Percentiles rank a stretch among this genome's conserved stretches.
phyloP scores from a whole-genome alignment of 2,329 filamentous ascomycete species.

The Aspergillus terreus region DNA sequence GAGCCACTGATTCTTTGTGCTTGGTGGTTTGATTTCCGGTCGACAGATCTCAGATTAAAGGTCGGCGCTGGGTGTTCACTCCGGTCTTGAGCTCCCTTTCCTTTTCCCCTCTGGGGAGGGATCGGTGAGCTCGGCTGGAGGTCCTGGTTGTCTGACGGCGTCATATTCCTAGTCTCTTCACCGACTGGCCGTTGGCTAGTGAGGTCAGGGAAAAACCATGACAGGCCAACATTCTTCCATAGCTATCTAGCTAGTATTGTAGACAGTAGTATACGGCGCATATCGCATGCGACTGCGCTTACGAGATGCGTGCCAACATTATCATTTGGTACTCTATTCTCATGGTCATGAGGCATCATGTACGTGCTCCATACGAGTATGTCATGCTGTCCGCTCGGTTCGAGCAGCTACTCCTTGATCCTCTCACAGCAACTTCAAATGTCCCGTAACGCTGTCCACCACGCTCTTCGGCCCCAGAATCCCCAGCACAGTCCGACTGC shows the following conservation, averaged over 20 bases:
- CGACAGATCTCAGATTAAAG: slow-evolving; percentile 89
- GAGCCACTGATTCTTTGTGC: slow-evolving; percentile 62
- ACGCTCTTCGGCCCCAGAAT: slow-evolving; percentile 78
- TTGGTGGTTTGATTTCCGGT: slow-evolving; percentile 79
- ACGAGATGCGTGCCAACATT: neutral
- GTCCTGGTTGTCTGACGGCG: slow-evolving; percentile 53
- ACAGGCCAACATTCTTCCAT: slow-evolving; percentile 59
- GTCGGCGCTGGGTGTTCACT: slow-evolving; percentile 49
- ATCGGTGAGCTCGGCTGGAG: slow-evolving; percentile 64
- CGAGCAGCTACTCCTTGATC: neutral
- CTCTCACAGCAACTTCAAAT: slow-evolving; percentile 72
- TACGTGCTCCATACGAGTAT: neutral
- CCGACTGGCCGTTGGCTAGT: slow-evolving; percentile 80
- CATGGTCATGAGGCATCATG: too few relatives aligned
- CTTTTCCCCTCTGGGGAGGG: slow-evolving; percentile 4
- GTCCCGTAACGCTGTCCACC: slow-evolving; percentile 80
- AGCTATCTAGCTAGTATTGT: neutral
- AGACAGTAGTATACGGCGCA: neutral
- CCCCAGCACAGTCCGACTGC: slow-evolving; percentile 87
- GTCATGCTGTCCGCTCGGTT: neutral
- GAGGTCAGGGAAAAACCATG: slow-evolving; percentile 91
- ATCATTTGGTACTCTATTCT: too few relatives aligned
- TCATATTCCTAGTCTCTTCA: slow-evolving; percentile 88
- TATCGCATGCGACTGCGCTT: neutral
- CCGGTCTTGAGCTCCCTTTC: slow-evolving; percentile 62